phyloP scores from a whole-genome alignment of 1,139 yeast genomes.

The Hansenula anomala region DNA sequence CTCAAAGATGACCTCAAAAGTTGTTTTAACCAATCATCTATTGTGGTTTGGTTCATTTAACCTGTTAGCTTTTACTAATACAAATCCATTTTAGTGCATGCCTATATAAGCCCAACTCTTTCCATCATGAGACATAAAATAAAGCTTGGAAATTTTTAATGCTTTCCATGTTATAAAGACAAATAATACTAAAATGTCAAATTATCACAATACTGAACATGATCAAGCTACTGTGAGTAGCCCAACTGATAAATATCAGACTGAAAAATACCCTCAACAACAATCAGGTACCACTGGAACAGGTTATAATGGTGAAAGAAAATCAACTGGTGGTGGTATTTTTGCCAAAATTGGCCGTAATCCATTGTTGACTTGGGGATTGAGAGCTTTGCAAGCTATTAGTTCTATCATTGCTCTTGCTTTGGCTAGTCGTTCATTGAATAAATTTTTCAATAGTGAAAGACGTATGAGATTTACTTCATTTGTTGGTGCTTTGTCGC shows the following conservation, averaged over 20 bases:
- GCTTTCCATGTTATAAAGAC: too few relatives aligned
- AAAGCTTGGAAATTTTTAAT: too few relatives aligned
- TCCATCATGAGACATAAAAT: too few relatives aligned
- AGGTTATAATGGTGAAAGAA: too few relatives aligned
- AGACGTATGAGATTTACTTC: constrained; percentile 17
- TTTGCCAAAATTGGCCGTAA: constrained; percentile 5
- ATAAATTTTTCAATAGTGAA: constrained; percentile 11
- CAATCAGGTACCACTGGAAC: background rate
- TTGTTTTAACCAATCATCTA: too few relatives aligned
- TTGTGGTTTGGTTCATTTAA: too few relatives aligned
- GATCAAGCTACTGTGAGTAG: constrained; percentile 19
- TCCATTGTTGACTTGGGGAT: constrained; percentile 9
- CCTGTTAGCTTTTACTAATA: too few relatives aligned
- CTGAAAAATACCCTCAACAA: constrained; percentile 9
- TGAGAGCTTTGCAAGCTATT: constrained; percentile 12
- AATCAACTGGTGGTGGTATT: background rate
- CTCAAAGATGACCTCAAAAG: too few relatives aligned
- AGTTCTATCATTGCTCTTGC: constrained; percentile 13
- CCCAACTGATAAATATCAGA: constrained; percentile 12
- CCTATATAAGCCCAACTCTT: too few relatives aligned
- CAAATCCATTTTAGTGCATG: too few relatives aligned
- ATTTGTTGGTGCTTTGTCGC: constrained; percentile 13
- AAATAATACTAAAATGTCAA: too few relatives aligned
- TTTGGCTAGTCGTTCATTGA: constrained; percentile 12
- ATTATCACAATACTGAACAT: constrained; percentile 9